A percentile compares a stretch with the other conserved stretches of the same genome.
Conservation (phyloP, 169 alveolate genomes). For the Cryptosporidium ryanae region DNA sequence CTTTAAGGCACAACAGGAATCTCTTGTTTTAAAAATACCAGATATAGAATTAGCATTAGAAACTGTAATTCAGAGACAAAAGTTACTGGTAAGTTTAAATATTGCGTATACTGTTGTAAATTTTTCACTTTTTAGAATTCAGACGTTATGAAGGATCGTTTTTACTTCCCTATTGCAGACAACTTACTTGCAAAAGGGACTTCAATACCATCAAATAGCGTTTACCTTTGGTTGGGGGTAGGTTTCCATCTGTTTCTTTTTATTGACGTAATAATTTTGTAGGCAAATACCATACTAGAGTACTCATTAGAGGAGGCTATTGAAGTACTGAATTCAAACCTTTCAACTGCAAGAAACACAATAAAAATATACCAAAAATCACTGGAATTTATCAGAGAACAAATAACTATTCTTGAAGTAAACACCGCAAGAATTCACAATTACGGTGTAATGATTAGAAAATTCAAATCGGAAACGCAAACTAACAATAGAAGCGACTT, state of each 20-base stretch:
- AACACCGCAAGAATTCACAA: slow-evolving; percentile 91
- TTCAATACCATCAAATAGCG: slow-evolving; percentile 83
- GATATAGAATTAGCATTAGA: slow-evolving; percentile 71
- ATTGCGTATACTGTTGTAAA: background rate
- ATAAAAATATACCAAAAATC: slow-evolving; percentile 79
- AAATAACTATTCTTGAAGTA: slow-evolving; percentile 88
- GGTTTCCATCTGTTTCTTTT: slow-evolving; percentile 20
- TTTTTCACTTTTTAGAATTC: slow-evolving; percentile 8
- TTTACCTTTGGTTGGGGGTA: slow-evolving; percentile 89
- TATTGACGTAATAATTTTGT: background rate
- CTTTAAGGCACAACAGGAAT: slow-evolving; percentile 61
- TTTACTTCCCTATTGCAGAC: slow-evolving; percentile 83
- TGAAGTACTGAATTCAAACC: slow-evolving; percentile 83
- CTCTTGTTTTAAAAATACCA: slow-evolving; percentile 40
- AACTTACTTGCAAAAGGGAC: slow-evolving; percentile 86
- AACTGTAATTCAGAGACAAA: slow-evolving; percentile 36
- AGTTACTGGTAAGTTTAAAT: slow-evolving; percentile 52
- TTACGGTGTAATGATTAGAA: slow-evolving; percentile 83
- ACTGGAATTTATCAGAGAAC: slow-evolving; percentile 86
- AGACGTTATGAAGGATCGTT: background rate
- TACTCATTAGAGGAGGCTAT: slow-evolving; percentile 88
- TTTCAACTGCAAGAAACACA: slow-evolving; percentile 78
- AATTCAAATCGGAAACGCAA: slow-evolving; percentile 57
- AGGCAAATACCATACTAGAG: slow-evolving; percentile 90
- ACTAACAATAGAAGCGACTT: background rate